Conservation (phyloP, 106 monocot species). For the Dendrobium officinale region DNA sequence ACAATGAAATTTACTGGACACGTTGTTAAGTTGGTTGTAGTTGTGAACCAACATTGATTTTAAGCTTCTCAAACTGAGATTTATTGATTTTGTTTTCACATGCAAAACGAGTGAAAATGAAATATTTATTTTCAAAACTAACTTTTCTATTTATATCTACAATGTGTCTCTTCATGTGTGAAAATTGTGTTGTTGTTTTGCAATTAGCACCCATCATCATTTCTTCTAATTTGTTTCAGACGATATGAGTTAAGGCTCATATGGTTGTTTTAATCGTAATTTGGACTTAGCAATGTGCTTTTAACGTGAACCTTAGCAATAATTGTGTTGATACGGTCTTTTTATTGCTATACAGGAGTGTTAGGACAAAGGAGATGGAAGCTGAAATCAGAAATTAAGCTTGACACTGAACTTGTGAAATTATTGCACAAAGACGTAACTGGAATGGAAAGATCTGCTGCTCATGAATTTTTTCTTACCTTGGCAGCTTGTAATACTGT, state of each 20-base stretch:
- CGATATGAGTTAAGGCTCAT: background rate
- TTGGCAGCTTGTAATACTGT: slow-evolving; percentile 97
- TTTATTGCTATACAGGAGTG: slow-evolving; percentile 31
- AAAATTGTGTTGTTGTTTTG: background rate
- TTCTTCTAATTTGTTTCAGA: background rate
- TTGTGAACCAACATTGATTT: background rate
- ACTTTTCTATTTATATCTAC: background rate
- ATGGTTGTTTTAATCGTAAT: background rate
- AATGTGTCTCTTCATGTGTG: background rate
- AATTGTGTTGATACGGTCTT: background rate
- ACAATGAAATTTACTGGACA: too few relatives aligned
- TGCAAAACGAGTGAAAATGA: background rate
- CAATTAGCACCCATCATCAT: background rate
- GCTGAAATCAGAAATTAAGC: slow-evolving; percentile 44
- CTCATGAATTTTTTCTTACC: slow-evolving; percentile 91
- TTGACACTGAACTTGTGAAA: slow-evolving; percentile 53
- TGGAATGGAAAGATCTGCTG: slow-evolving; percentile 62
- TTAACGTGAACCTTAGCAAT: background rate
- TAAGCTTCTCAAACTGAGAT: background rate
- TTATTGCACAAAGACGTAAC: slow-evolving; percentile 50
- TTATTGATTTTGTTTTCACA: background rate
- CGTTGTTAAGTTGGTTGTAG: too few relatives aligned
- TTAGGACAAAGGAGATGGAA: slow-evolving; percentile 34
- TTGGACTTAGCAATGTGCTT: background rate
- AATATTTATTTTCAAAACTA: background rate